Conservation (phyloP, 768 basidiomycete species). For the Pisolithus microcarpus region DNA sequence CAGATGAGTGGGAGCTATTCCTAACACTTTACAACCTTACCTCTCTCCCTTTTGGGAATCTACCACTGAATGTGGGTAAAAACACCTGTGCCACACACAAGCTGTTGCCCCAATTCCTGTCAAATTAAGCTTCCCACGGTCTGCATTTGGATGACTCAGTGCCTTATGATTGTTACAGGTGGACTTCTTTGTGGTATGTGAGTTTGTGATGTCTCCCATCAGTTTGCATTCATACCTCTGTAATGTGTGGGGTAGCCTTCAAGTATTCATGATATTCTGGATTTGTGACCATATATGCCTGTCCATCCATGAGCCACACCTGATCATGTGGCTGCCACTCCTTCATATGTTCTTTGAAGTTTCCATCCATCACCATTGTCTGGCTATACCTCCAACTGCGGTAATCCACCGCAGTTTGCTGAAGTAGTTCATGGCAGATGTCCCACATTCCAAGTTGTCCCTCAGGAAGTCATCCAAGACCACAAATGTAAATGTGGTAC, state of each 20-base stretch:
- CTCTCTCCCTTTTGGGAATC: too few relatives aligned
- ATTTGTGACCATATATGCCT: background rate
- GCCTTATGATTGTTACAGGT: too few relatives aligned
- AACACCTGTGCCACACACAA: too few relatives aligned
- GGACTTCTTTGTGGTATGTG: too few relatives aligned
- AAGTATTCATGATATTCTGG: background rate
- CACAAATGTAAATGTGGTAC: constrained; percentile 7
- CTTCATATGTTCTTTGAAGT: constrained; percentile 16
- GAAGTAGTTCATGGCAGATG: background rate
- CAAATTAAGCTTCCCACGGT: too few relatives aligned
- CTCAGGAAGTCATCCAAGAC: constrained; percentile 14
- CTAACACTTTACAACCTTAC: too few relatives aligned
- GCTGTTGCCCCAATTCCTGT: too few relatives aligned
- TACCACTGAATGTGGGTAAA: too few relatives aligned
- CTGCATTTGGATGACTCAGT: too few relatives aligned
- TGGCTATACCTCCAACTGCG: background rate
- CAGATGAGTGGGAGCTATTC: too few relatives aligned
- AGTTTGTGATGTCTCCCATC: too few relatives aligned
- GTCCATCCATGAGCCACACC: constrained; percentile 3
- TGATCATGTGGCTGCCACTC: background rate
- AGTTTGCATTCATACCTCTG: background rate
- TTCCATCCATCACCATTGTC: constrained; percentile 14
- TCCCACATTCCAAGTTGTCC: constrained; percentile 16
- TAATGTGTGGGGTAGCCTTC: background rate
- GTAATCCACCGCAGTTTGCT: constrained; percentile 1